These are phyloP conservation scores for Harringtonia lauricola DNA, from an alignment of 2,329 filamentous ascomycete genomes.

Conservation along the genomic window DNA sequence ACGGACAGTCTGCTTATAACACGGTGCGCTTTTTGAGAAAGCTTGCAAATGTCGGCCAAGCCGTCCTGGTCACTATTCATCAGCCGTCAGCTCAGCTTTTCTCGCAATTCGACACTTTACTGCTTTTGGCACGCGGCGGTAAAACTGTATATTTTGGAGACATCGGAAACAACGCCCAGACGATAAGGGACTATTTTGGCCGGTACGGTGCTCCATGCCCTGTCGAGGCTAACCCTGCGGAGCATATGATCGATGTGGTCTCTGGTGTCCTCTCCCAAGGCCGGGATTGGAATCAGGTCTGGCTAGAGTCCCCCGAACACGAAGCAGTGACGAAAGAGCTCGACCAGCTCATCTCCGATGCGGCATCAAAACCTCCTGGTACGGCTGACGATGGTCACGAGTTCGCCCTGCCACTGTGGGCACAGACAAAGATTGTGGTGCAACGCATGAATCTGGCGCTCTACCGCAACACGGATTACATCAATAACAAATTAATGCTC, in stretches of 20 bases:
- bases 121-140: slow-evolving; percentile 54
- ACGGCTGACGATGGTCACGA: slow-evolving; percentile 31
- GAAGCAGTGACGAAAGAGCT: slow-evolving; percentile 52
- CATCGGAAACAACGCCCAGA: slow-evolving; percentile 37
- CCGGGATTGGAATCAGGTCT: slow-evolving; percentile 27
- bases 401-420: slow-evolving; percentile 57
- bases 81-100: slow-evolving; percentile 59
- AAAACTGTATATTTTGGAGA: slow-evolving; percentile 58
- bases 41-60: slow-evolving; percentile 54
- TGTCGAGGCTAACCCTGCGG: slow-evolving; percentile 57
- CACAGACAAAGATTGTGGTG: slow-evolving; percentile 49
- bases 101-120: slow-evolving; percentile 52
- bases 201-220: slow-evolving; percentile 53
- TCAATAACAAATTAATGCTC: slow-evolving; percentile 53
- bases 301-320: slow-evolving; percentile 23
- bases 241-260: slow-evolving; percentile 60
- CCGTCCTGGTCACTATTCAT: slow-evolving; percentile 59
- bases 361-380: not conserved
- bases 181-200: slow-evolving; percentile 54
- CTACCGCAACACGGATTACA: slow-evolving; percentile 62
- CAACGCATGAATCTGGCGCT: slow-evolving; percentile 59
- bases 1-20: slow-evolving; percentile 56
- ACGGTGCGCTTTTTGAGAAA: slow-evolving; percentile 58
- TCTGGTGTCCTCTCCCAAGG: slow-evolving; percentile 35
- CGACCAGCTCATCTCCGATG: slow-evolving; percentile 43